Evolutionary conservation across 768 basidiomycete species (phyloP), one percentile per base, ranked within the genome.

Genomic region (Favolaschia claudopus): DNA sequence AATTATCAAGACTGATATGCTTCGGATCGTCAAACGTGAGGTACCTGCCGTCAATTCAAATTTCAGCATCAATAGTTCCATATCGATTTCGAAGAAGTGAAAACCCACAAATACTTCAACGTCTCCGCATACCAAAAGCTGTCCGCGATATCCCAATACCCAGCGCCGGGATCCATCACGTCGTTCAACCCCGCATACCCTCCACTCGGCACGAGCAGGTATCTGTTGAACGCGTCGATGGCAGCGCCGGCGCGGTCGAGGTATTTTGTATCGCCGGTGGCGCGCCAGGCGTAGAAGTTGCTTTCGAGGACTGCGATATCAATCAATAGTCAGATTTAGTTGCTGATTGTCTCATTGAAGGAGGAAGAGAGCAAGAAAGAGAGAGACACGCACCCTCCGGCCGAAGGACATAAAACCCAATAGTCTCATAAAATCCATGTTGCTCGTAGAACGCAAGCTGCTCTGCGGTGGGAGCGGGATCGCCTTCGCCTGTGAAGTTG

Each of bases 251-350:
- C 82, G 20, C 79, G 76, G 46, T 82, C 64, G 34, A 79, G 73
- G 66, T 84, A 85, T 58, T 79, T 81, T 12, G 65, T 66, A 54
- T 85, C 67, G 4, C 85, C 84, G 1, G 82, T 66, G 22, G 73
- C 74, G 27, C 84, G 80, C 80, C 80, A 85, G 5, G 84, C 84
- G 53, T 85, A 82, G 73, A 85, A 84, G 69, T 84, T 83, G 28
- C 52, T 55, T 32, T 60, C 59, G 20, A 60, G 46, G 20, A 60
- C 59, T 55, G 14, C 12, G 15, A 28, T 27, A 31, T 24, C 24
- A 13, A 9, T 45, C 25, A 24, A 27, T 19, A 45, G 19, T 12
- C n/a, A n/a, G n/a, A n/a, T n/a, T n/a, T n/a, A n/a, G n/a, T n/a
- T n/a, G n/a, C n/a, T n/a, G n/a, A n/a, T n/a, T n/a, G n/a, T n/a